Conservation (phyloP, 768 basidiomycete genomes). For the Collybiopsis luxurians region DNA sequence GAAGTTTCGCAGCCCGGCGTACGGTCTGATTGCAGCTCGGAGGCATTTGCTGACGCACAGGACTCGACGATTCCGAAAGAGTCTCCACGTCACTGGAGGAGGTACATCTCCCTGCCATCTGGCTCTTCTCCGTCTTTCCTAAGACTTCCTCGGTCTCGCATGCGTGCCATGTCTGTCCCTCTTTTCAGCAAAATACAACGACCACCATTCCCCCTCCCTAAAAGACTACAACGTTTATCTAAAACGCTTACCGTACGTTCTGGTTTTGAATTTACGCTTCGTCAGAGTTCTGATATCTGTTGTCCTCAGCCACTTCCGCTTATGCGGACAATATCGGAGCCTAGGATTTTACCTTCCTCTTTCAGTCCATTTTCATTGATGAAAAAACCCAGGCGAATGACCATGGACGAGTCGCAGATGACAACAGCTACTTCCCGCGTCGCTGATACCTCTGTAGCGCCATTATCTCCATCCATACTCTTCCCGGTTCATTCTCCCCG, state of each 20-base stretch:
- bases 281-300: neutral
- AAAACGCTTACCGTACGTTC: neutral
- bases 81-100: constrained; percentile 1
- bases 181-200: neutral
- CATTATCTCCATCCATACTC: neutral
- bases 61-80: neutral
- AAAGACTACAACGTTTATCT: constrained; percentile 2
- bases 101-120: neutral
- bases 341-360: neutral
- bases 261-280: neutral
- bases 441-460: neutral
- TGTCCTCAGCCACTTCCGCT: neutral
- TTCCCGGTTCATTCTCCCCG: neutral
- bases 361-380: neutral
- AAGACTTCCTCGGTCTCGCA: neutral
- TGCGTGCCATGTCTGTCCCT: neutral
- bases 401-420: neutral
- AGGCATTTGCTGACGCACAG: neutral
- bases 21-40: too few relatives aligned
- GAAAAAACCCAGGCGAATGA: neutral
- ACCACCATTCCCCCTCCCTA: neutral
- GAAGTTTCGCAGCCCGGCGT: neutral
- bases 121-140: neutral
- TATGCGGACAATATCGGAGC: neutral
- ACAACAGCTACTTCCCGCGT: neutral